Evolutionary conservation across 768 basidiomycete species (phyloP).

Genomic region (Phaeotremella fagi): DNA sequence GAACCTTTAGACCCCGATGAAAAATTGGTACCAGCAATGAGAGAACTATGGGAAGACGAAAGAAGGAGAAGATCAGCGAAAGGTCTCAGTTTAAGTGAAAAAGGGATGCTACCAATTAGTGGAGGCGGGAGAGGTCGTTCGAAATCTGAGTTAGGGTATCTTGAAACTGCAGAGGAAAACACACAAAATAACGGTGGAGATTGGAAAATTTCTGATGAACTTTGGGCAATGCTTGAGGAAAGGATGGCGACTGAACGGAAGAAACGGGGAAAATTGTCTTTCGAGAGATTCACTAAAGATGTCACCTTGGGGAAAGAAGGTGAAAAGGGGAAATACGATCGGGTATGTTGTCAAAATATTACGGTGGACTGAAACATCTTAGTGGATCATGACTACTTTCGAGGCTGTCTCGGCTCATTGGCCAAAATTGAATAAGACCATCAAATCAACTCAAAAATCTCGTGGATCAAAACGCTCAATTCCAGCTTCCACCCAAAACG

Average conservation of each 20-base stretch:
- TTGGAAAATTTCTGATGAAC: constrained; percentile 56
- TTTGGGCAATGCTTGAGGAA: constrained; percentile 67
- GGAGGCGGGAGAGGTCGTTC: constrained; percentile 50
- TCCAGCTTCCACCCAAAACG: constrained; percentile 7
- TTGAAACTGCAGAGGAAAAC: constrained; percentile 53
- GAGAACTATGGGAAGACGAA: constrained; percentile 96
- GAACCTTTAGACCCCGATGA: constrained; percentile 55
- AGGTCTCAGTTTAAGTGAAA: constrained; percentile 64
- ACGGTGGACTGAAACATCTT: background rate
- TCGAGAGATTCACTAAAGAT: constrained; percentile 35
- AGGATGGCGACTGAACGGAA: constrained; percentile 57
- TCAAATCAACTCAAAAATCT: constrained; percentile 29
- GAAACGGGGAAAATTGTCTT: constrained; percentile 34
- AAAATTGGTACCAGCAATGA: constrained; percentile 77
- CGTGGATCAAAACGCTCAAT: constrained; percentile 14
- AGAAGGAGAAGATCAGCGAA: constrained; percentile 62
- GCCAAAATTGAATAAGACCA: constrained; percentile 45
- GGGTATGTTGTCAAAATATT: constrained; percentile 18
- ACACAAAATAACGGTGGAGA: constrained; percentile 60
- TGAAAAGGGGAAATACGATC: constrained; percentile 40
- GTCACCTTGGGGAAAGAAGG: constrained; percentile 27
- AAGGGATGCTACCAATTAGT: constrained; percentile 65
- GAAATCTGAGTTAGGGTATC: constrained; percentile 38
- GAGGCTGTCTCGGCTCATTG: constrained; percentile 85
- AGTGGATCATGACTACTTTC: constrained; percentile 78